A percentile compares a stretch with the other conserved stretches of the same genome.
These are phyloP conservation scores for Usnea hakonensis DNA, from an alignment of 495 filamentous ascomycete species.

Conservation along the genomic window DNA sequence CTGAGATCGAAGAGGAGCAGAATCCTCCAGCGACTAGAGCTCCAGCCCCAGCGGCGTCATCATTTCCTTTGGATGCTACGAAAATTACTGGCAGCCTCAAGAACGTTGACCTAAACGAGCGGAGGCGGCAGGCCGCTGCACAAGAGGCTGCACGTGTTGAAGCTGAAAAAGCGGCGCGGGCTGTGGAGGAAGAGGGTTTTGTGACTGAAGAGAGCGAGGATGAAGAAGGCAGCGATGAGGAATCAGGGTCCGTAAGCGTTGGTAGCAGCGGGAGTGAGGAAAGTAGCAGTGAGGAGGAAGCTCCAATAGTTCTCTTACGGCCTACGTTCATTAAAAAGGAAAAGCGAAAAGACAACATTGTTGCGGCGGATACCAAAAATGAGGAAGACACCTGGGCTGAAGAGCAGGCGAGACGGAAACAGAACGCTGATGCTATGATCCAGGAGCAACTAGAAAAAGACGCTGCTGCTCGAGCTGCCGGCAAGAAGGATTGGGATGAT, in stretches of 20 bases:
- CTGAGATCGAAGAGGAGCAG: constrained; percentile 41
- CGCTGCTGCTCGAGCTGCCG: constrained; percentile 62
- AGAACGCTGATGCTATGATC: constrained; percentile 67
- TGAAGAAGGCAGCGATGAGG: constrained; percentile 43
- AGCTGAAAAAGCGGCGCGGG: constrained; percentile 22
- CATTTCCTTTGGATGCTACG: constrained; percentile 43
- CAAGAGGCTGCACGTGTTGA: constrained; percentile 39
- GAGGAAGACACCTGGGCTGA: constrained; percentile 46
- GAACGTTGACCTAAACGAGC: constrained; percentile 59
- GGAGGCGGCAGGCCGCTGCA: constrained; percentile 37
- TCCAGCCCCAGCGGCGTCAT: constrained; percentile 51
- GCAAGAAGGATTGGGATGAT: constrained; percentile 82
- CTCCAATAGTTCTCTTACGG: constrained; percentile 65
- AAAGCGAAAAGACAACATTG: constrained; percentile 45
- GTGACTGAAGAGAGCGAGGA: constrained; percentile 56
- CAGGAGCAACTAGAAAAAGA: constrained; percentile 82
- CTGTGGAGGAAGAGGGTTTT: constrained; percentile 65
- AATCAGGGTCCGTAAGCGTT: constrained; percentile 29
- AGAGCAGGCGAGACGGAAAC: constrained; percentile 51
- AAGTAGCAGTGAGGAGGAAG: constrained; percentile 64
- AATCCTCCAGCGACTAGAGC: constrained; percentile 35
- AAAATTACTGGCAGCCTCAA: constrained; percentile 53
- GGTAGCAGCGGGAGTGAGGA: constrained; percentile 37
- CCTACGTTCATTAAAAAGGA: constrained; percentile 90
- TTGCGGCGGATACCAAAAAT: constrained; percentile 26